phyloP scores from a whole-genome alignment of 2,329 filamentous ascomycete genomes.

The Neonectria magnoliae region DNA sequence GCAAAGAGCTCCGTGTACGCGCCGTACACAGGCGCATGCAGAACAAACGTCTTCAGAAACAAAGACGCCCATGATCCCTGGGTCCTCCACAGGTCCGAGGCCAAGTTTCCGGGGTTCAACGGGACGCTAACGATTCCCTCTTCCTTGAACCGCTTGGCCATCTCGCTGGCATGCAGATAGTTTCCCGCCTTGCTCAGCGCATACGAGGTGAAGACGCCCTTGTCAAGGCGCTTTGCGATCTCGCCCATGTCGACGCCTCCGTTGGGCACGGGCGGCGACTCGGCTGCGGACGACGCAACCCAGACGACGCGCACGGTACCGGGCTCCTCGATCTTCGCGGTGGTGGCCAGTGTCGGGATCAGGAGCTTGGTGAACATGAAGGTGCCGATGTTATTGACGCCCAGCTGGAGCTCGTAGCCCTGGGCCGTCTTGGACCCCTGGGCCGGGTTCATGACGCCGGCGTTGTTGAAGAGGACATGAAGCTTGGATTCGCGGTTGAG shows the following conservation, averaged over 20 bases:
- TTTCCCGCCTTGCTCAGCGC: slow-evolving; percentile 46
- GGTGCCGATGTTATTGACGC: slow-evolving; percentile 53
- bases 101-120: slow-evolving; percentile 53
- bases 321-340: slow-evolving; percentile 44
- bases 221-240: slow-evolving; percentile 13
- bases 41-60: slow-evolving; percentile 30
- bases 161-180: slow-evolving; percentile 46
- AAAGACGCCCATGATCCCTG: slow-evolving; percentile 29
- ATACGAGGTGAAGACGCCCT: slow-evolving; percentile 33
- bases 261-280: slow-evolving; percentile 20
- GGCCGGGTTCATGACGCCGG: slow-evolving; percentile 52
- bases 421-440: slow-evolving; percentile 50
- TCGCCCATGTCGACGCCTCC: slow-evolving; percentile 39
- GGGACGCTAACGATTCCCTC: slow-evolving; percentile 46
- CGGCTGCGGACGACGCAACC: slow-evolving; percentile 42
- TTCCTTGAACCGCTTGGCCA: slow-evolving; percentile 39
- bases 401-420: slow-evolving; percentile 54
- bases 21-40: slow-evolving; percentile 49
- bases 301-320: slow-evolving; percentile 46
- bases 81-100: slow-evolving; percentile 50
- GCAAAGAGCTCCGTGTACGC: slow-evolving; percentile 60
- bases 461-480: slow-evolving; percentile 55
- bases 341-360: slow-evolving; percentile 46
- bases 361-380: slow-evolving; percentile 53
- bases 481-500: slow-evolving; percentile 40